Percentiles rank a stretch among this genome's conserved stretches.
Evolutionary conservation across 495 filamentous ascomycete genomes (phyloP).

Genomic region (Chaetomium cochliodes): DNA sequence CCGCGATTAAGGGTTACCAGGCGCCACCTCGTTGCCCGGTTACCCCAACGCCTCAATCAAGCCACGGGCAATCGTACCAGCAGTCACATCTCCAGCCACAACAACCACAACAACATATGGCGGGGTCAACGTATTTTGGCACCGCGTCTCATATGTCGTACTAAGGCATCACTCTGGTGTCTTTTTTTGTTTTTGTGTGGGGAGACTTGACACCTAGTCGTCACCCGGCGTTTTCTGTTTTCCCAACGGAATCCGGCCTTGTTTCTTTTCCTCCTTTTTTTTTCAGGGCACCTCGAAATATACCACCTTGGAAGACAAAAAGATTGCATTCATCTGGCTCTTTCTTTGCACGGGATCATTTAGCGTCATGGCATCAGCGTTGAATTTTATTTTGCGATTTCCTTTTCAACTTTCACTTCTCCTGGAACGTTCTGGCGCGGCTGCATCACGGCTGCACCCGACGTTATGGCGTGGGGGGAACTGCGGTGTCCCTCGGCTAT

Average conservation of each 20-base stretch:
- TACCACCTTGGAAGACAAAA: conserved; percentile 41
- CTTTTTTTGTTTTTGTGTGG: conserved; percentile 14
- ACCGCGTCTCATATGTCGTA: conserved; percentile 34
- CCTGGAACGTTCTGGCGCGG: conserved; percentile 26
- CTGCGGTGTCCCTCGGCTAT: conserved; percentile 18
- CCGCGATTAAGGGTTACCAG: conserved; percentile 48
- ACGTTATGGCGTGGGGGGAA: conserved; percentile 17
- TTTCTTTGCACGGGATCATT: conserved; percentile 37
- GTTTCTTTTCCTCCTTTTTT: conserved; percentile 28
- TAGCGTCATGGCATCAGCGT: conserved; percentile 45
- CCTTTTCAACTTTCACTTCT: conserved; percentile 21
- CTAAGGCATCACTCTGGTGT: conserved; percentile 32
- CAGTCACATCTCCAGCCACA: conserved; percentile 31
- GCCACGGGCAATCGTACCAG: conserved; percentile 25
- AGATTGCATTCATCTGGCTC: conserved; percentile 41
- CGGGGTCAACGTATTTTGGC: conserved; percentile 36
- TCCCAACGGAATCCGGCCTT: conserved; percentile 9
- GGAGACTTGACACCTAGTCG: conserved; percentile 21
- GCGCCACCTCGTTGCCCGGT: conserved; percentile 52
- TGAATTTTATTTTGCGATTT: conserved; percentile 30
- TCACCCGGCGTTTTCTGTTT: conserved; percentile 20
- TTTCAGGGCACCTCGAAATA: conserved; percentile 38
- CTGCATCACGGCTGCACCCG: conserved; percentile 20
- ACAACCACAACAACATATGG: conserved; percentile 27
- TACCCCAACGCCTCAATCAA: conserved; percentile 50